A percentile compares a stretch with the other conserved stretches of the same genome.
These are phyloP conservation scores for Venustampulla echinocandica DNA, from an alignment of 495 filamentous ascomycete genomes.

Conservation along the genomic window DNA sequence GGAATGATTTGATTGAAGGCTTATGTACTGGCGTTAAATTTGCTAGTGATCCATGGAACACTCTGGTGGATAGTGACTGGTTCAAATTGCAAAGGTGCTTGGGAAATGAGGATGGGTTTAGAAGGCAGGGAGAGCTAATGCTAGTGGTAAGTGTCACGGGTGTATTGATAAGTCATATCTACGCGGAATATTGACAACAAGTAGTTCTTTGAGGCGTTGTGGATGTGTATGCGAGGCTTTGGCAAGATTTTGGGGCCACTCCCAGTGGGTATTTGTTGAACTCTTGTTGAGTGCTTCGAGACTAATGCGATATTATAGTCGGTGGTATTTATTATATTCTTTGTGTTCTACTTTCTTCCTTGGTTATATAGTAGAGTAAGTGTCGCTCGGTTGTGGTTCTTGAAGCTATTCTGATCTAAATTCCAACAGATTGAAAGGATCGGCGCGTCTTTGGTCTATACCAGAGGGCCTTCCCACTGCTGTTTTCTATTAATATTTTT, in stretches of 20 bases:
- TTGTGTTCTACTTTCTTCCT: background rate
- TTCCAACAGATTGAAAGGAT: too few species aligned
- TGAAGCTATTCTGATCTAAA: too few species aligned
- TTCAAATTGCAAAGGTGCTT: conserved; percentile 8
- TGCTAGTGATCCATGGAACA: background rate
- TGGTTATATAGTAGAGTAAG: background rate
- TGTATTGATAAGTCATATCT: background rate
- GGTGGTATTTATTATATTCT: background rate
- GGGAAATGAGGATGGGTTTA: conserved; percentile 6
- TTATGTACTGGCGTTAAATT: conserved; percentile 1
- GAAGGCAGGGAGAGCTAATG: background rate
- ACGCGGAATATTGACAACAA: too few species aligned
- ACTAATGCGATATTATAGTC: background rate
- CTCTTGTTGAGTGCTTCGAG: background rate
- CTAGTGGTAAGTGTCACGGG: background rate
- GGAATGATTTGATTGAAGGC: background rate
- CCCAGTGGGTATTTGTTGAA: background rate
- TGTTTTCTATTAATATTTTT: too few species aligned
- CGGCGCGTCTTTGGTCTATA: too few species aligned
- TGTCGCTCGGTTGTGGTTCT: background rate
- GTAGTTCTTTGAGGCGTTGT: background rate
- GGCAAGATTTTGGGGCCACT: background rate
- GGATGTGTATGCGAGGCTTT: background rate
- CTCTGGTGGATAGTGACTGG: conserved; percentile 4
- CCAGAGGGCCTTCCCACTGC: too few species aligned